These are phyloP conservation scores for Talaromyces sp. DNA, from an alignment of 2,329 filamentous ascomycete species.

Conservation along the genomic window DNA sequence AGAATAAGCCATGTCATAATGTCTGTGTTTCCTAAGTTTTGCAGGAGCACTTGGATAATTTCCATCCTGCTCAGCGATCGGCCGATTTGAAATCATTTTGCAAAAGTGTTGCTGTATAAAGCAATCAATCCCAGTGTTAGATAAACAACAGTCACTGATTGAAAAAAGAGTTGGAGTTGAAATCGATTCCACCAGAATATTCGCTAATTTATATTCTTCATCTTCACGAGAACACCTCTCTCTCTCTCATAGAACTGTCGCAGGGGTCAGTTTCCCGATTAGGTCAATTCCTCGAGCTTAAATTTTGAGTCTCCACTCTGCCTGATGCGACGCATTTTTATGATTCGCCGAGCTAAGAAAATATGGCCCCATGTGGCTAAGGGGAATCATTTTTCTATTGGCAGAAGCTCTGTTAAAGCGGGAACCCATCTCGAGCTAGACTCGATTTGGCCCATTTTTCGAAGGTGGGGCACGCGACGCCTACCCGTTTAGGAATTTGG, in stretches of 20 bases:
- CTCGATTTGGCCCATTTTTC: background rate
- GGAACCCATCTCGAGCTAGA: background rate
- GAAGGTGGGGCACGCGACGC: background rate
- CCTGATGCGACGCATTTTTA: fast-evolving
- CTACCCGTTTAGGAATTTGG: too few relatives aligned
- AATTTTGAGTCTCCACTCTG: background rate
- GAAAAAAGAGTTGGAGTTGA: too few relatives aligned
- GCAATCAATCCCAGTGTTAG: background rate
- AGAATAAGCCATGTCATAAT: background rate
- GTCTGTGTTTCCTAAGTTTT: background rate
- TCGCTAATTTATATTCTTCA: background rate
- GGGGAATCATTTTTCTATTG: background rate
- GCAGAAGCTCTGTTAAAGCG: background rate
- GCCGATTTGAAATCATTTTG: background rate
- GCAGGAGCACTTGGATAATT: background rate
- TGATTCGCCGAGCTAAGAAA: background rate
- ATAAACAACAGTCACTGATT: too few relatives aligned
- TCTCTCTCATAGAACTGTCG: too few relatives aligned
- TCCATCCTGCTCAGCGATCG: background rate
- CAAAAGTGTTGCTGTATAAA: background rate
- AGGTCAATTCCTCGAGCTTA: slow-evolving; percentile 12
- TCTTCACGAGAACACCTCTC: background rate
- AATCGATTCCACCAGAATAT: background rate
- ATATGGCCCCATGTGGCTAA: background rate
- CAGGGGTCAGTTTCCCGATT: slow-evolving; percentile 5